These are phyloP conservation scores for Trichocladium antarcticum DNA, from an alignment of 495 filamentous ascomycete species.

Conservation along the genomic window DNA sequence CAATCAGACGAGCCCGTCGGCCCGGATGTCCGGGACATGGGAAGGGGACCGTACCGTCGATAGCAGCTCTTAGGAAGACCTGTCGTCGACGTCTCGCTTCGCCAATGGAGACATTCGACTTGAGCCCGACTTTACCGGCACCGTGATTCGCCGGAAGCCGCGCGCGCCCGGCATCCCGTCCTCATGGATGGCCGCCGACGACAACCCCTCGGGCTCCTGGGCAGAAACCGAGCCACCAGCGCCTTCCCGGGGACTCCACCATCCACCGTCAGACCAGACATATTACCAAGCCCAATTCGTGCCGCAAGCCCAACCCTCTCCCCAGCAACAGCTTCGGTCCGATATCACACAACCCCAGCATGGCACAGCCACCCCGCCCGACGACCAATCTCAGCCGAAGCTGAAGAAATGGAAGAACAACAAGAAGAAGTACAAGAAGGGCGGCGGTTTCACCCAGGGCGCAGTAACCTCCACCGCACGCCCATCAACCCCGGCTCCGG, in stretches of 20 bases:
- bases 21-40: too few species aligned
- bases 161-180: not conserved
- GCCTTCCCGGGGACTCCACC: not conserved
- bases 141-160: not conserved
- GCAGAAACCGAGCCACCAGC: not conserved
- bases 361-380: too few species aligned
- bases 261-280: too few species aligned
- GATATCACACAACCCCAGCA: too few species aligned
- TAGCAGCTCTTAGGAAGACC: not conserved
- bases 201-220: not conserved
- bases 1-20: too few species aligned
- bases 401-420: not conserved
- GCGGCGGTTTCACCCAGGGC: too few species aligned
- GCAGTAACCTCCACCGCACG: too few species aligned
- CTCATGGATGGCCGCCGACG: not conserved
- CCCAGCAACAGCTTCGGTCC: too few species aligned
- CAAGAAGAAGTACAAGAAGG: not conserved
- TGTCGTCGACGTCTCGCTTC: not conserved
- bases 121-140: not conserved
- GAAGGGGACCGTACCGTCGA: too few species aligned
- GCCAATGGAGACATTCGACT: constrained; percentile 1
- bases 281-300: too few species aligned
- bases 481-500: too few species aligned
- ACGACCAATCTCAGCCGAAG: not conserved
- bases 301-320: too few species aligned